A percentile compares a stretch with the other conserved stretches of the same genome.
Conservation (phyloP, 495 filamentous ascomycete species). For the Pseudevernia furfuracea region DNA sequence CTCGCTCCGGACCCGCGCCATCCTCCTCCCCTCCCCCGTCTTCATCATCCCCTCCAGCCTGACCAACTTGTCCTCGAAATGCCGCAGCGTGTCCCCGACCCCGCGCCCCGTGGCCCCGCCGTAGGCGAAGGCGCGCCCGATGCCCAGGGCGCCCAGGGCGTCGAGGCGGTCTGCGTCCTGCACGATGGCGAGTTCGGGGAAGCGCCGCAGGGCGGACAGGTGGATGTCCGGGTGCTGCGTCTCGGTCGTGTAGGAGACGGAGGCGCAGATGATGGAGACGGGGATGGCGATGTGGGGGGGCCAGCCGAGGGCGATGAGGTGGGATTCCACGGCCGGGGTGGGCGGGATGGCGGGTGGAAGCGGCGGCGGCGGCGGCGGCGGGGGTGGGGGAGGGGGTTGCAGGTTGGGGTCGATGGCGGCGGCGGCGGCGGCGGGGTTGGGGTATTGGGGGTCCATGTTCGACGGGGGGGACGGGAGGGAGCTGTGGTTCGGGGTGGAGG, state of each 20-base stretch:
- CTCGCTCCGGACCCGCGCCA: constrained; percentile 50
- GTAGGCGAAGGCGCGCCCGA: constrained; percentile 58
- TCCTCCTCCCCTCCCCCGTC: constrained; percentile 50
- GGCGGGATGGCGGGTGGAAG: not conserved
- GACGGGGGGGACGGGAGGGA: not conserved
- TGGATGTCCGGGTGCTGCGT: not conserved
- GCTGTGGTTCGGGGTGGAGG: not conserved
- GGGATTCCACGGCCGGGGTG: not conserved
- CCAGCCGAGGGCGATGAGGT: constrained; percentile 17
- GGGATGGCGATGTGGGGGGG: constrained; percentile 17
- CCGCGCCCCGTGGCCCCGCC: constrained; percentile 34
- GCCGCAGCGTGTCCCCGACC: not conserved
- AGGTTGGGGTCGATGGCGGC: constrained; percentile 5
- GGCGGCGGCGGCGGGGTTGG: not conserved
- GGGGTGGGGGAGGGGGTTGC: not conserved
- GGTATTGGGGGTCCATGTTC: not conserved
- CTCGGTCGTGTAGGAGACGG: constrained; percentile 19
- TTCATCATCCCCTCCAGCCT: constrained; percentile 60
- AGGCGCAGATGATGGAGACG: constrained; percentile 14
- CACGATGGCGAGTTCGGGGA: constrained; percentile 66
- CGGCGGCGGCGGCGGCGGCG: not conserved
- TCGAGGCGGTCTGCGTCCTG: constrained; percentile 77
- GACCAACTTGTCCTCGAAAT: constrained; percentile 50
- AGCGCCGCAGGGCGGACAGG: constrained; percentile 8
- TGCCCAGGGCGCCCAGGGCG: constrained; percentile 64